Evolutionary conservation across 768 basidiomycete species (phyloP), one percentile per base, ranked within the genome.

Genomic region (Piloderma croceum): DNA sequence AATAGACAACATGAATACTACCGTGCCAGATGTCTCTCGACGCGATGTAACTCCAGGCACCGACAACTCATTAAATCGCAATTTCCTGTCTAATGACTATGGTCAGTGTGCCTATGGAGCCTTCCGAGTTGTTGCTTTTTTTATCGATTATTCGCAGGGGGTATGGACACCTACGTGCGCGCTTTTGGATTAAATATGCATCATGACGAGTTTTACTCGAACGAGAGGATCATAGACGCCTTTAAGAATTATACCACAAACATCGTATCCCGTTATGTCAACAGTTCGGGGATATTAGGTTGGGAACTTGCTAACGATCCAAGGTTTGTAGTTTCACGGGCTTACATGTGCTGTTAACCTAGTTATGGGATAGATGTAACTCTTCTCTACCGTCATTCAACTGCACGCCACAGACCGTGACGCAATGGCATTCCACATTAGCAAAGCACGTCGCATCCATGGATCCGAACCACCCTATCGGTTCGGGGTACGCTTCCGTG

Each of bases 271-370:
- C 77, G 81, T 37, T 81, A 81, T 47, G 62, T 62, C 12, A 68
- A 77, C 36, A 69, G 66, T 38, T 58, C 80, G 3, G 59, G 68
- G n/a, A 52, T 83, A 39, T 68, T 83, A 44, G 59, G 58, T 17
- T 79, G 75, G 76, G 81, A 83, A 52, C 47, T 81, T 47, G 81
- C 78, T 15, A 83, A 83, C 52, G 81, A 83, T 49, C 67, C 80
- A 7, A 73, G 77, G 76, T 79, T 39, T 38, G 46, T 38, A 24
- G 5, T n/a, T 31, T n/a, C n/a, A n/a, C n/a, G n/a, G n/a, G n/a
- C n/a, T n/a, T n/a, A n/a, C n/a, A 15, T 15, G 27, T 29, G 27
- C 27, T 29, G 10, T 29, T 9, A 15, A 9, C 27, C 10, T 9
- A 29, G 27, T 29, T 15, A 29, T 29, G 27, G 15, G 13, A 11